A percentile compares a stretch with the other conserved stretches of the same genome.
These are phyloP conservation scores for Ulmus americana DNA, from an alignment of 331 rosid genomes.

Conservation along the genomic window DNA sequence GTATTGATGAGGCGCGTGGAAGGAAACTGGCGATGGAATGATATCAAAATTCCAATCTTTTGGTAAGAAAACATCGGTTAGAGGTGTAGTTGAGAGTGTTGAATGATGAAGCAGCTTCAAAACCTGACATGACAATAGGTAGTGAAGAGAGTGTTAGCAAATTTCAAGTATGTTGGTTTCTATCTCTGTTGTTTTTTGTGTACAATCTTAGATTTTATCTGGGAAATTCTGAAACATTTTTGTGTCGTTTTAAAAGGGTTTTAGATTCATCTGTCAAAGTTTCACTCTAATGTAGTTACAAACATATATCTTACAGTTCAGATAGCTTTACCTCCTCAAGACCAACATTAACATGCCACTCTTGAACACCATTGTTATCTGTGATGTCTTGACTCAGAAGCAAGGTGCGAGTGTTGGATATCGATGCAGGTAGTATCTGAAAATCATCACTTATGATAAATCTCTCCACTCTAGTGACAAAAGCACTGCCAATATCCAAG, in stretches of 20 bases:
- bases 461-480: not conserved
- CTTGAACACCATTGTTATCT: not conserved
- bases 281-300: too few species aligned
- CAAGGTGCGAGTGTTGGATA: not conserved
- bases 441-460: conserved; percentile 8
- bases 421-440: not conserved
- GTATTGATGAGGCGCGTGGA: not conserved
- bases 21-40: not conserved
- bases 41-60: not conserved
- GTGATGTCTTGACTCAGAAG: not conserved
- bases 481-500: not conserved
- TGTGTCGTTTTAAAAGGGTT: too few species aligned
- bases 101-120: conserved; percentile 13
- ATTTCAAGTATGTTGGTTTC: not conserved
- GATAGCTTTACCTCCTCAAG: conserved; percentile 9
- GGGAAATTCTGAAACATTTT: too few species aligned
- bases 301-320: not conserved
- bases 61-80: conserved; percentile 7
- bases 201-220: not conserved
- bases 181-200: not conserved
- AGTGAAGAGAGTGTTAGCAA: not conserved
- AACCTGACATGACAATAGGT: not conserved
- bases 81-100: conserved; percentile 9
- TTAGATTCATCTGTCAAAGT: too few species aligned
- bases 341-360: not conserved